Base-by-base conservation (phyloP, 164 flowering plant genomes). In the Tinospora cordifolia region DNA sequence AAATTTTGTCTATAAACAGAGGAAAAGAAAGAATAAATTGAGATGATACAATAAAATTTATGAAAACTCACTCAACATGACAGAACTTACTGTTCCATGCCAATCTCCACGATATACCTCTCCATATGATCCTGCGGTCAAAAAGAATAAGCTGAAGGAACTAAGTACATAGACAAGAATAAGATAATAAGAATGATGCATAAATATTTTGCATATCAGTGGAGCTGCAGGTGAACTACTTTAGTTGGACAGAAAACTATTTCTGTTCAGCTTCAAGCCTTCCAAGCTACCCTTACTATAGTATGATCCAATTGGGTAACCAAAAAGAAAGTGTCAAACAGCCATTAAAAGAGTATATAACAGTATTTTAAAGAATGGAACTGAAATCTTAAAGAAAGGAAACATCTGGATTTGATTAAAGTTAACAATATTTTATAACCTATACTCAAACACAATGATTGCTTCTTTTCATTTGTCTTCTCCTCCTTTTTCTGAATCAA, bases 91-190 rank as follows among this genome's bases (percentile, higher is more conserved):
- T 73, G 99, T 95, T 75, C 97, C 97, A 87, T 83, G 88, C 99
- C 98, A 92, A 14, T 95, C 99, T 63, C 93, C 99, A 78, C 84
- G 98, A 75, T 92, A 95, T 5, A 95, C 99, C 82, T 95, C 99
- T n/a, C 99, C 99, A 74, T 88, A 92, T 51, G 99, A 95, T 72
- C 99, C 99, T 95, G 80, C 68, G 74, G 24, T 62, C 74, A 11
- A 60, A 73, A 44, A 79, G n/a, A 39, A 75, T 22, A 40, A 54
- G 72, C 30, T 40, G 30, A 73, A 66, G 24, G 22, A 22, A 65
- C 10, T 6, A 65, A 39, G 41, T 24, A 21, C 25, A 19, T 17
- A 64, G 12, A 38, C 46, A 65, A 39, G 41, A 65, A 8, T 39
- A 44, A 39, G 46, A 39, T 24, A 21, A 7, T 65, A 14, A 12